Base-by-base conservation (phyloP, 1,284 basidiomycete species). In the Ceratobasidium sp. region DNA sequence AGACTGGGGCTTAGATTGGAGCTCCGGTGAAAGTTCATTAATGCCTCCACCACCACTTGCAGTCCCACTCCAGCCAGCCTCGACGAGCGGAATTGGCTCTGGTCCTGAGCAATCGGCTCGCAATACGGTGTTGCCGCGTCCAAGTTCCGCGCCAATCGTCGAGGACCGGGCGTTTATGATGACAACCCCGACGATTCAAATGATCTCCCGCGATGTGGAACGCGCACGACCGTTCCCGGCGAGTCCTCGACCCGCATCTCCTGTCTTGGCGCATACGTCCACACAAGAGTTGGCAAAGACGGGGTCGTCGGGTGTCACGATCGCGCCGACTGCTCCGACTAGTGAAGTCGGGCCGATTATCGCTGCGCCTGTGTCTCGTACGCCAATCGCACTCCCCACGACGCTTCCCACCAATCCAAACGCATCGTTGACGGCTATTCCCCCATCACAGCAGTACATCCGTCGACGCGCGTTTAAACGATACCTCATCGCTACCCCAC, bases 401-500 rank as follows among this genome's bases (percentile, higher is more conserved):
- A 20, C 81, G 80, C 48, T 81, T 2, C 54, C 76, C 1, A 33
- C 50, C 27, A 48, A 52, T 18, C 7, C 50, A 12, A 69, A 50
- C 30, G 38, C 48, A 23, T 48, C 67, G 5, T 44, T 69, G 52
- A 27, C 67, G 7, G 52, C 67, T n/a, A 55, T 77, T 5, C 85
- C 86, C 12, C 84, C 84, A 80, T 86, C 89, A 2, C 91, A 92
- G 80, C 91, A 91, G 60, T 89, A 92, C 77, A 87, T 97, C 68
- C 88, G 93, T 83, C 90, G 94, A 1, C 88, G 94, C 7, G 96
- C 96, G 18, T 96, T 95, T 86, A 98, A 98, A 85, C 93, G 96
- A 8, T 98, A 97, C 84, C 90, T 98, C 78, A 94, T 98, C 82
- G 90, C 93, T 4, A 90, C 89, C 0, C 92, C 95, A 0, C 96